These are phyloP conservation scores for Thalassiosira mediterranea DNA, from an alignment of 352 stramenopile species.

Conservation along the genomic window DNA sequence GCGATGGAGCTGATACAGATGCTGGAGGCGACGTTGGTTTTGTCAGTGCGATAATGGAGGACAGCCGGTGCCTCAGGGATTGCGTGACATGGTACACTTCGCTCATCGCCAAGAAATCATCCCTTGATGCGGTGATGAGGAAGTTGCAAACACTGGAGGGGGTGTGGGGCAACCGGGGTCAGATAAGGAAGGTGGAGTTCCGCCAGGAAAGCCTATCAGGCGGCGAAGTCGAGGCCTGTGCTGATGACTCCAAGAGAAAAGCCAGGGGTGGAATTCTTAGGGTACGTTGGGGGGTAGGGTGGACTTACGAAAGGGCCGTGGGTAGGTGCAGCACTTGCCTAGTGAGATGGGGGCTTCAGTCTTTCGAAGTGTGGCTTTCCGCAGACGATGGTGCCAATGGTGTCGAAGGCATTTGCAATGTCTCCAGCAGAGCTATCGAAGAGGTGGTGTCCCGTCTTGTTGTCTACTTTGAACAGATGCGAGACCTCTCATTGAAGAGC, in stretches of 20 bases:
- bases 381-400: neutral
- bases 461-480: conserved; percentile 31
- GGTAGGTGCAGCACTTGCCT: conserved; percentile 29
- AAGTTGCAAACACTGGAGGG: conserved; percentile 89
- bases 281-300: conserved; percentile 91
- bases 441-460: conserved; percentile 38
- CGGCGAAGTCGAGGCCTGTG: conserved; percentile 21
- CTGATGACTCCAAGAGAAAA: conserved; percentile 4
- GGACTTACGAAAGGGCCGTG: conserved; percentile 83
- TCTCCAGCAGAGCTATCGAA: conserved; percentile 18
- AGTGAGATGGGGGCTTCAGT: conserved; percentile 34
- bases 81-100: conserved; percentile 92
- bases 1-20: conserved; percentile 1
- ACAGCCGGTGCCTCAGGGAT: conserved; percentile 87
- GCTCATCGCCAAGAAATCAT: conserved; percentile 92
- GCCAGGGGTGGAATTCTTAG: conserved; percentile 18
- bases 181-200: conserved; percentile 92
- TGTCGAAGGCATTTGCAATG: neutral
- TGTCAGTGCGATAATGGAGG: conserved; percentile 90
- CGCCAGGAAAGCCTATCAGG: conserved; percentile 88
- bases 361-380: conserved; percentile 42
- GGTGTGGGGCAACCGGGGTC: conserved; percentile 71
- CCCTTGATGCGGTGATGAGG: conserved; percentile 79
- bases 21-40: conserved; percentile 93
- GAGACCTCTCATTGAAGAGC: conserved; percentile 28